Evolutionary conservation across 2,329 filamentous ascomycete species (phyloP), one percentile per base, ranked within the genome.

Genomic region (Pezizomycotina sp.): DNA sequence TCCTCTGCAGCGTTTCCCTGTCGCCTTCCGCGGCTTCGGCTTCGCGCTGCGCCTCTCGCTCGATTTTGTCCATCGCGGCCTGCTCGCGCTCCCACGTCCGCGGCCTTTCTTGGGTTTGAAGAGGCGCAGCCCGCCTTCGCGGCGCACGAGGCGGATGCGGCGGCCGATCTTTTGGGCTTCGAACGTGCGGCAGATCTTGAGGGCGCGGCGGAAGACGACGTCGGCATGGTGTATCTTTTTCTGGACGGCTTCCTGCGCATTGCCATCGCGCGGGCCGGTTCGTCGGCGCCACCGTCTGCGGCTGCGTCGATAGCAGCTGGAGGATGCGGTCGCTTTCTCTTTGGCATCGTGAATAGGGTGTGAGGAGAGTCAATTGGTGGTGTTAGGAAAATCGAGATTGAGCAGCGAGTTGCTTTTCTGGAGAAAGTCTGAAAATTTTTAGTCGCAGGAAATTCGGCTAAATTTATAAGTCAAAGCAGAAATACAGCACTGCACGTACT

Each of bases 171-270:
- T 78, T 58, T 86, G 80, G 28, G 78, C 67, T 60, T 86, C 79
- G 52, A 81, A 77, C 29, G 74, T 74, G 53, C 79, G 81, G 38
- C 74, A 75, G 7, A 65, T 62, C 56, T 82, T 82, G 42, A 86
- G 63, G 1, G 74, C 75, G 39, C 70, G 66, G 16, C 35, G 36
- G n/a, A 44, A 37, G 7, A 44, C 22, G 21, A 33, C 37, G 18
- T 37, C 33, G 18, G 34, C 32, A 23, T 44, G 41, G 23, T 44
- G 33, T 26, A 44, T 36, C 29, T 44, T 44, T 27, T 44, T 36
- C 20, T 34, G 23, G 36, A 44, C 26, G 20, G 32, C 37, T 8
- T 34, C 20, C 24, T 44, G 41, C 25, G 41, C 24, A 40, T 33
- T 15, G 36, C 33, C 29, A 44, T 40, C 15, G 41, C 36, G 18